Percentiles rank a stretch among this genome's conserved stretches.
These are phyloP conservation scores for Parafenestella ontariensis DNA, from an alignment of 2,329 filamentous ascomycete species.

Conservation along the genomic window DNA sequence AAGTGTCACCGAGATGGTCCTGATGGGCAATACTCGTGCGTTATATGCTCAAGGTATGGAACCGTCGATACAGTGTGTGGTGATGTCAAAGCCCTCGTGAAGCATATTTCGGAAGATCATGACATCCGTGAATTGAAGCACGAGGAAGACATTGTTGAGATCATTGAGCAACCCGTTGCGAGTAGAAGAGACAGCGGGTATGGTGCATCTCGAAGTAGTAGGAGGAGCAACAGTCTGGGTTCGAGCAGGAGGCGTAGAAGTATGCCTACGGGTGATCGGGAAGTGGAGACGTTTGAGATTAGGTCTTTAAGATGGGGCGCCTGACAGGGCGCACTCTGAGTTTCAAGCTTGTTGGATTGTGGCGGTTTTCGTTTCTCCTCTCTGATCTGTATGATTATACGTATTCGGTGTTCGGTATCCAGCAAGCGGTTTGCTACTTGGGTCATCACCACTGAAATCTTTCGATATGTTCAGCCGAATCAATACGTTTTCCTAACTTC, in stretches of 20 bases:
- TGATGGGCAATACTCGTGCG: constrained; percentile 45
- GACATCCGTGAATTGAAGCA: constrained; percentile 35
- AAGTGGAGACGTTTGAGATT: constrained; percentile 34
- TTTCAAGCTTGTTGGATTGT: not conserved
- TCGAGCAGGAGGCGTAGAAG: constrained; percentile 26
- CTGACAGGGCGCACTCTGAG: not conserved
- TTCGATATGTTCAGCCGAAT: not conserved
- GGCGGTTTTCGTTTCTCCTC: not conserved
- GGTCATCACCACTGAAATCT: no score
- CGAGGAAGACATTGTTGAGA: constrained; percentile 43
- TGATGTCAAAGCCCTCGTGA: constrained; percentile 46
- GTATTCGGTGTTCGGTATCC: no score
- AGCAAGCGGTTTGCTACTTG: not conserved
- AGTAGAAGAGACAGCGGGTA: constrained; percentile 36
- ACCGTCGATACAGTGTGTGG: constrained; percentile 43
- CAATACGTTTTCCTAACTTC: not conserved
- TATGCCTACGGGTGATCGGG: constrained; percentile 28
- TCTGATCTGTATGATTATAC: not conserved
- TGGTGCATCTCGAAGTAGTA: constrained; percentile 22
- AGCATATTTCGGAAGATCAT: constrained; percentile 46
- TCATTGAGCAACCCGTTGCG: constrained; percentile 30
- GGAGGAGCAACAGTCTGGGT: constrained; percentile 37
- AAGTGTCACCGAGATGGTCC: constrained; percentile 44
- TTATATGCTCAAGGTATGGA: constrained; percentile 37
- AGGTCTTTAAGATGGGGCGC: constrained; percentile 20